Conservation (phyloP, 2,329 filamentous ascomycete species). For the Fusarium nisikadoi region DNA sequence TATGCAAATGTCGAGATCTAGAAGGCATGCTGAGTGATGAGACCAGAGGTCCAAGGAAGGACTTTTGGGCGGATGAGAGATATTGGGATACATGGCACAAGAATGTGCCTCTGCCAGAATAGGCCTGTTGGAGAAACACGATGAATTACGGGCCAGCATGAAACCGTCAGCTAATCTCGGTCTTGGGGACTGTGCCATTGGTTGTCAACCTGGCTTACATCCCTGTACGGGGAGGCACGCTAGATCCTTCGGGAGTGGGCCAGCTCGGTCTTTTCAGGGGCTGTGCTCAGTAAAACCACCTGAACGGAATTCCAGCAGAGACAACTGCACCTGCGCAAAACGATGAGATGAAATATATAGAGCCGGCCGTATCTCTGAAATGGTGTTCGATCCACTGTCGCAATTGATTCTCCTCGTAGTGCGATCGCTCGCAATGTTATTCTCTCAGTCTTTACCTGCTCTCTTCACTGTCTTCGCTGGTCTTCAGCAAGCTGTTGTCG, state of each 20-base stretch:
- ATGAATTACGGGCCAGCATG: neutral
- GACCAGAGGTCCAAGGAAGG: neutral
- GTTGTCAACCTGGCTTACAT: neutral
- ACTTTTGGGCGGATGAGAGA: neutral
- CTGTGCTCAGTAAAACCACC: neutral
- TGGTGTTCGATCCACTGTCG: fast-evolving
- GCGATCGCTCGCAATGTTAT: neutral
- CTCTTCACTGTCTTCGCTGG: neutral
- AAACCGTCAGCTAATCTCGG: neutral
- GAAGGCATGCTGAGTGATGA: neutral
- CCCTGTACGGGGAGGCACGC: neutral
- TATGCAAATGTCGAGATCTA: neutral
- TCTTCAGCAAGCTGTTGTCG: neutral
- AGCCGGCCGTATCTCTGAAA: fast-evolving
- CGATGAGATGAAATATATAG: neutral
- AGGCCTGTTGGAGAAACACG: fast-evolving
- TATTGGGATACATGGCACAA: constrained; percentile 5
- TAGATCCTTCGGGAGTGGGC: neutral
- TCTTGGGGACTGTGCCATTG: neutral
- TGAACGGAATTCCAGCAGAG: neutral
- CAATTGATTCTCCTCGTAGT: fast-evolving
- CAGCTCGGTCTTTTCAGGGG: neutral
- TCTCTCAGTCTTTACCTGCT: neutral
- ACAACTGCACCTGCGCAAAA: no score
- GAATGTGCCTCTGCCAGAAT: neutral